Conservation (phyloP, 768 basidiomycete genomes). For the Hysterangium stoloniferum region DNA sequence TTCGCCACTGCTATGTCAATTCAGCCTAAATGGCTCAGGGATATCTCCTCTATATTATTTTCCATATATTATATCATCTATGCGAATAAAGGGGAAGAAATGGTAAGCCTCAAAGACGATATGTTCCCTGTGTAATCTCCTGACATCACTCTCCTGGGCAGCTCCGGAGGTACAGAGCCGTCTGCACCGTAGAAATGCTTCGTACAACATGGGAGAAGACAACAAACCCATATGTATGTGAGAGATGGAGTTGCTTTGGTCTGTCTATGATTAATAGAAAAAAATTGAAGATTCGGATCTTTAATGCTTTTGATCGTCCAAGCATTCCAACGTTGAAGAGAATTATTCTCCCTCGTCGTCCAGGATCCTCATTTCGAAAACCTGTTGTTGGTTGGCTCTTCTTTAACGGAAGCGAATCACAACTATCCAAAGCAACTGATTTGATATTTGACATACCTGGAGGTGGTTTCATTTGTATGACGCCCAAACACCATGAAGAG, state of each 20-base stretch:
- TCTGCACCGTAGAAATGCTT: slow-evolving; percentile 95
- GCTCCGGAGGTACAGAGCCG: slow-evolving; percentile 87
- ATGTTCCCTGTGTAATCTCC: background rate
- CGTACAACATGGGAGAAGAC: slow-evolving; percentile 97
- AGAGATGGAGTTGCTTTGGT: too few species aligned
- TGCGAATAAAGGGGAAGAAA: slow-evolving; percentile 92
- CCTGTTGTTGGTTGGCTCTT: slow-evolving; percentile 82
- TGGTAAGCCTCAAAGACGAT: slow-evolving; percentile 42
- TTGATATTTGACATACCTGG: slow-evolving; percentile 91
- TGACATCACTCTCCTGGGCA: slow-evolving; percentile 24
- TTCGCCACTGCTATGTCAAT: slow-evolving; percentile 95
- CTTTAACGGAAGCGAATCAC: slow-evolving; percentile 60
- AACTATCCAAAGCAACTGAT: slow-evolving; percentile 62
- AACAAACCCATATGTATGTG: slow-evolving; percentile 76
- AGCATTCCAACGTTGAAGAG: slow-evolving; percentile 57
- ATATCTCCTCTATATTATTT: slow-evolving; percentile 80
- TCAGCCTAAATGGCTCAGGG: slow-evolving; percentile 83
- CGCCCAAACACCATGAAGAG: slow-evolving; percentile 94
- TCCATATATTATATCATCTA: slow-evolving; percentile 84
- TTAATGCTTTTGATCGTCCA: slow-evolving; percentile 48
- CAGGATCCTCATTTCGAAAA: slow-evolving; percentile 64
- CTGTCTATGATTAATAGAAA: too few species aligned
- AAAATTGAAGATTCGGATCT: slow-evolving; percentile 51
- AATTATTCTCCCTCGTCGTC: slow-evolving; percentile 77
- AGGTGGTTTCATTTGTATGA: slow-evolving; percentile 95